A percentile compares a stretch with the other conserved stretches of the same genome.
Evolutionary conservation across 2,329 filamentous ascomycete genomes (phyloP).

Genomic region (Conoideocrella luteorostrata): DNA sequence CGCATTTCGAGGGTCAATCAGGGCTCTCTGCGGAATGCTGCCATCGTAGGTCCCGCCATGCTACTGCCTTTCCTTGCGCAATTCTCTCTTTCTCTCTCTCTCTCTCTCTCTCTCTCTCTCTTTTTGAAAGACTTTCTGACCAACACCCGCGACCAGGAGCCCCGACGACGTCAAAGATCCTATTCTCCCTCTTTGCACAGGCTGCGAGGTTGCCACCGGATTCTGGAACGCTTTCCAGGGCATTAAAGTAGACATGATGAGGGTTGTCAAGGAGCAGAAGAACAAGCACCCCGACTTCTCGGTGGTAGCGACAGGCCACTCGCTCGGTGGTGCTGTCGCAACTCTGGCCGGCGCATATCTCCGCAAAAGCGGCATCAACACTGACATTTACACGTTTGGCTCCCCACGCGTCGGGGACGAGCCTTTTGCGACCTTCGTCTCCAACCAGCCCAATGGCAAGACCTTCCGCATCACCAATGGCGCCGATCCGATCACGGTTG

Average conservation of each 20-base stretch:
- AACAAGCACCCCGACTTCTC: background rate
- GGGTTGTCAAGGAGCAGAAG: background rate
- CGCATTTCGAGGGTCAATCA: no score
- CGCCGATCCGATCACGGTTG: background rate
- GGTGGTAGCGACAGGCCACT: constrained; percentile 58
- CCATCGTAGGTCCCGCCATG: constrained; percentile 1
- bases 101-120: no score
- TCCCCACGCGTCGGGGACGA: constrained; percentile 59
- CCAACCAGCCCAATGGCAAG: constrained; percentile 2
- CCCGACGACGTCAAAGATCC: background rate
- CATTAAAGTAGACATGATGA: background rate
- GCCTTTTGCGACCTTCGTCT: constrained; percentile 32
- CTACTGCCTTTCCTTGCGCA: no score
- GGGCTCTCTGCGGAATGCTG: background rate
- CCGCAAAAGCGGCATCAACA: constrained; percentile 36
- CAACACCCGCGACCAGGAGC: background rate
- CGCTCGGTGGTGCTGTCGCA: constrained; percentile 59
- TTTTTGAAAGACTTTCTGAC: no score
- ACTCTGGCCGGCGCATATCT: constrained; percentile 53
- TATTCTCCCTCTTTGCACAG: background rate
- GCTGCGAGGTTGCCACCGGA: background rate
- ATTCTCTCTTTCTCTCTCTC: no score
- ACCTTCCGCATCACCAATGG: background rate
- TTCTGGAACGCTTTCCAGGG: constrained; percentile 1
- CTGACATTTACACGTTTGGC: constrained; percentile 60